phyloP scores from a whole-genome alignment of 768 basidiomycete genomes.

The Dacryopinax primogenitus region DNA sequence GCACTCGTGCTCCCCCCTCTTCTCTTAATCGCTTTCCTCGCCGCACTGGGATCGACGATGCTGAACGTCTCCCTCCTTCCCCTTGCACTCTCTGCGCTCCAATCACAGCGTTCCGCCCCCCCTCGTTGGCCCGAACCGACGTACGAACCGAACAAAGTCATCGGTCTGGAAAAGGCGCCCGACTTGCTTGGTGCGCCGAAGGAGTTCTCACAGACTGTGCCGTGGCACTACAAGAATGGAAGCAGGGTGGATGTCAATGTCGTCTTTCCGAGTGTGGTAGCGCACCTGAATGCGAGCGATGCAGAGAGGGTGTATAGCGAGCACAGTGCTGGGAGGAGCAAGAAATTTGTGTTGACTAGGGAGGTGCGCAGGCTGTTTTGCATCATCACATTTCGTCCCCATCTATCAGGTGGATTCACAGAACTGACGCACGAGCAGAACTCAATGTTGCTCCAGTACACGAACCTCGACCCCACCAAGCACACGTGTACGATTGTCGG shows the following conservation, averaged over 20 bases:
- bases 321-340: neutral
- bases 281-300: neutral
- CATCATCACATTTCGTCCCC: no score
- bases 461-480: neutral
- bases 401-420: no score
- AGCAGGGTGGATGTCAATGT: neutral
- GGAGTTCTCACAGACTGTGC: neutral
- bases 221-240: neutral
- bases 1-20: neutral
- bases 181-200: neutral
- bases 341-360: neutral
- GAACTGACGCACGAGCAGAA: neutral
- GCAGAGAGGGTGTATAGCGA: neutral
- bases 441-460: neutral
- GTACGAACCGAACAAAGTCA: neutral
- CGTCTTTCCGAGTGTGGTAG: constrained; percentile 7
- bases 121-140: neutral
- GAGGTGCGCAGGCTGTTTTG: neutral
- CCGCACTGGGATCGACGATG: neutral
- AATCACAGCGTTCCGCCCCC: neutral
- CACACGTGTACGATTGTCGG: neutral
- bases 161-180: neutral
- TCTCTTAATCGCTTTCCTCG: neutral
- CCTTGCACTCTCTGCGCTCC: neutral
- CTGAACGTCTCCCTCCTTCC: constrained; percentile 6